Conservation (phyloP, 768 basidiomycete species). For the Boletus speciosus region DNA sequence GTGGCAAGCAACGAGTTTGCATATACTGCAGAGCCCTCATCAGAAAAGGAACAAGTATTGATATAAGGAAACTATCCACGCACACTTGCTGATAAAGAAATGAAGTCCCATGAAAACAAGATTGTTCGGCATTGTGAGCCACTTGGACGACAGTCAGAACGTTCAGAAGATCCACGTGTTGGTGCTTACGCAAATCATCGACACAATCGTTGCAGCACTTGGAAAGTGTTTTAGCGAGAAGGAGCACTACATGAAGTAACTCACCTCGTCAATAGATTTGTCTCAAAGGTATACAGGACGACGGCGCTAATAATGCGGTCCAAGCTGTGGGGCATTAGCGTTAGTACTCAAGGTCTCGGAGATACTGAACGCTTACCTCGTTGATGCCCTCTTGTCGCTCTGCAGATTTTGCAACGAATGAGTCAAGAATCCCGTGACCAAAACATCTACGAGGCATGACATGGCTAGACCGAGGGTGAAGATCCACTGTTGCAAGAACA, state of each 20-base stretch:
- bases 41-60: not conserved
- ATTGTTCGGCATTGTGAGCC: constrained; percentile 45
- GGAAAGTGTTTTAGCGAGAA: not conserved
- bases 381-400: constrained; percentile 37
- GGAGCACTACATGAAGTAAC: not conserved
- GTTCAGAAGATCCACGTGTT: not conserved
- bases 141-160: constrained; percentile 25
- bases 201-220: constrained; percentile 41
- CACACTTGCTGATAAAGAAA: constrained; percentile 52
- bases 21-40: constrained; percentile 35
- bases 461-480: constrained; percentile 51
- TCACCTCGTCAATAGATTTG: constrained; percentile 47
- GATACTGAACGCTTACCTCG: constrained; percentile 27
- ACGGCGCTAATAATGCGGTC: constrained; percentile 46
- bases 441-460: constrained; percentile 47
- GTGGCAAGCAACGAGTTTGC: constrained; percentile 51
- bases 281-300: constrained; percentile 53
- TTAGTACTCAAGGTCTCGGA: too few relatives aligned
- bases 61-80: constrained; percentile 5
- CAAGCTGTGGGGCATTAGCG: constrained; percentile 29
- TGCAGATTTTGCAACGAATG: constrained; percentile 40
- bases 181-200: constrained; percentile 41
- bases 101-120: constrained; percentile 53
- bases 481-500: constrained; percentile 36
- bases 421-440: constrained; percentile 46